A percentile compares a stretch with the other conserved stretches of the same genome.
Conservation (phyloP, 768 basidiomycete species). For the Hortiboletus campestris region DNA sequence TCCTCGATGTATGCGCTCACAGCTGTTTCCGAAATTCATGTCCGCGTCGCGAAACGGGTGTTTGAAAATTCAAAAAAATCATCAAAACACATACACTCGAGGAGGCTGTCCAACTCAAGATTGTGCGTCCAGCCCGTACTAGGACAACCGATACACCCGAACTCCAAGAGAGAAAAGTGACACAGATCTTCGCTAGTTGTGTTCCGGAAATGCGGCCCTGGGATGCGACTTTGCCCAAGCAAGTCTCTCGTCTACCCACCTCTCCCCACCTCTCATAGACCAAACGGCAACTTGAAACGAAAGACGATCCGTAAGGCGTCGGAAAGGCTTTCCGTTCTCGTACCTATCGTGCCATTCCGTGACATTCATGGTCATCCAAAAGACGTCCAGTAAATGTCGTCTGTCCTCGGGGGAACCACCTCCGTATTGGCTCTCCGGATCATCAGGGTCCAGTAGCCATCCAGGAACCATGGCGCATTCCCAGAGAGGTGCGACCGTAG, state of each 20-base stretch:
- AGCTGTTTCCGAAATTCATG: too few relatives aligned
- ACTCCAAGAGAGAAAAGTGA: too few relatives aligned
- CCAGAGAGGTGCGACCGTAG: not conserved
- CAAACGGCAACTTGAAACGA: not conserved
- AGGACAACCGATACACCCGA: too few relatives aligned
- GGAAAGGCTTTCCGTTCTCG: not conserved
- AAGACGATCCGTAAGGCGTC: not conserved
- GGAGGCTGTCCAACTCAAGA: too few relatives aligned
- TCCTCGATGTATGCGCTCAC: too few relatives aligned
- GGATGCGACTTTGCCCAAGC: not conserved
- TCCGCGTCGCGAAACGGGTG: too few relatives aligned
- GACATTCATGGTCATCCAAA: not conserved
- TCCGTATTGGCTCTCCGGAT: not conserved
- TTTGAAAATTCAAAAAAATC: too few relatives aligned
- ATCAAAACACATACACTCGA: too few relatives aligned
- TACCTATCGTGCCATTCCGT: not conserved
- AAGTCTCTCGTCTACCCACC: not conserved
- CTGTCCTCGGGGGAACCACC: not conserved
- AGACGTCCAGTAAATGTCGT: not conserved
- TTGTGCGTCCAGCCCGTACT: too few relatives aligned
- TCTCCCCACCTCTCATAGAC: not conserved
- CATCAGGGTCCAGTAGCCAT: not conserved
- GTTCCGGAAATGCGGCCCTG: not conserved
- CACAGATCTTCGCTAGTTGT: not conserved
- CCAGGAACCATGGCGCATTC: not conserved